A percentile compares a stretch with the other conserved stretches of the same genome.
These are phyloP conservation scores for Chrysoporthe puriensis DNA, from an alignment of 2,329 filamentous ascomycete species.

Conservation along the genomic window DNA sequence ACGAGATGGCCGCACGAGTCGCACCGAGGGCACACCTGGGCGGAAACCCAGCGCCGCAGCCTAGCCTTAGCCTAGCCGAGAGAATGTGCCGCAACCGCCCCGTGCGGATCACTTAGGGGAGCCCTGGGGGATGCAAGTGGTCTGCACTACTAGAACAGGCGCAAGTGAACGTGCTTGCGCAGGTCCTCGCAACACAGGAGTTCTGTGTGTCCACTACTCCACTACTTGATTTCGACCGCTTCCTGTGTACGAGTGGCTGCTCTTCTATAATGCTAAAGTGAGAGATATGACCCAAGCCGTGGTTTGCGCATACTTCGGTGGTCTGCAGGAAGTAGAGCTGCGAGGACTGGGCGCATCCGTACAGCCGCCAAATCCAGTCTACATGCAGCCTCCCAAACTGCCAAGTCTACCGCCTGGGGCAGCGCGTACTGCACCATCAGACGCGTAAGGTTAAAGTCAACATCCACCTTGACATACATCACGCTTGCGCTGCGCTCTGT, in stretches of 20 bases:
- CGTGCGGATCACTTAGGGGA: not conserved
- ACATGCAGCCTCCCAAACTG: not conserved
- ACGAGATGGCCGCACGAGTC: slow-evolving; percentile 3
- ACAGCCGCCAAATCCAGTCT: not conserved
- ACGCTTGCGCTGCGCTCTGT: not conserved
- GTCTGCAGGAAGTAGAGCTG: not conserved
- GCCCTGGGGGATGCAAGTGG: not conserved
- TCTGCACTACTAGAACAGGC: not conserved
- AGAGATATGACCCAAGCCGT: not conserved
- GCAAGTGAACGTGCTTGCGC: not conserved
- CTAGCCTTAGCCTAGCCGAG: not conserved
- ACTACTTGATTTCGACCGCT: not conserved
- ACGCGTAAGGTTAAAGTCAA: slow-evolving; percentile 13
- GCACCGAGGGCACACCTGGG: not conserved
- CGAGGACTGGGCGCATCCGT: slow-evolving; percentile 7
- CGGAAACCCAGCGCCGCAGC: not conserved
- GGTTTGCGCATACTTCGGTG: not conserved
- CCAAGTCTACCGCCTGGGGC: not conserved
- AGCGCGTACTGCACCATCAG: slow-evolving; percentile 2
- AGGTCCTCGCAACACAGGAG: not conserved
- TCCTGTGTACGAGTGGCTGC: not conserved
- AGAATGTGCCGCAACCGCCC: not conserved
- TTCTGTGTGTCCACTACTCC: not conserved
- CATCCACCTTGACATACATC: not conserved
- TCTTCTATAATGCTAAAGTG: not conserved